Base-by-base conservation (phyloP, 306 rosid species). In the Ochetophila trinervis region DNA sequence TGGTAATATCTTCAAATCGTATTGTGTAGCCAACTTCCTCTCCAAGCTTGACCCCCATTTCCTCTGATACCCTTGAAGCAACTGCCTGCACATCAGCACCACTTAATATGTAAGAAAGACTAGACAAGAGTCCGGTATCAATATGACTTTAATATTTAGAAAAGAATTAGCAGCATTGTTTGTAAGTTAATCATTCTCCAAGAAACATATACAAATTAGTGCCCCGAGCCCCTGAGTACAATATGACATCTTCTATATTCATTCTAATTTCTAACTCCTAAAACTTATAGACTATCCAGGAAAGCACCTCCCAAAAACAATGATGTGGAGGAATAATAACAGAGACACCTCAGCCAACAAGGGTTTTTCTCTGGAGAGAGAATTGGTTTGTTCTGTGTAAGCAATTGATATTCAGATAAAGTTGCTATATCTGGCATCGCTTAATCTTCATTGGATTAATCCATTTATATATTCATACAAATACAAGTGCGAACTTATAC, bases 21-120 rank as follows among this genome's bases (percentile, higher is more conserved):
- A 92, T 92, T 3, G 96, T 85, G 77, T 89, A 92, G 66, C 98
- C 98, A 79, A 92, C 98, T 85, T 92, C 83, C 53, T 87, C 93
- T 5, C 96, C 96, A 54, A 87, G 89, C 77, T 89, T 80, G 60
- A 92, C 93, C 47, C 87, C 96, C 95, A 92, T 92, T 73, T 92
- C 98, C 77, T 92, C 89, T 0, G 96, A 89, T 67, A 92, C 96
- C 64, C 96, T 87, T 16, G 96, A 78, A 72, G 98, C 83, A 73
- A 92, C 98, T 6, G 96, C 74, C 96, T 92, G 74, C 32, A 37
- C 19, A 77, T 51, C 27, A 60, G 32, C 44, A 50, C 24, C 20
- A 45, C 61, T 40, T 19, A 34, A 34, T 18, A 30, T 36, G 62
- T 21, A 2, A 37, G 24, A 60, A 40, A 40, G 45, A 8, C 45